Conservation (phyloP, 2,329 filamentous ascomycete species). For the Paradendryphiella salina region DNA sequence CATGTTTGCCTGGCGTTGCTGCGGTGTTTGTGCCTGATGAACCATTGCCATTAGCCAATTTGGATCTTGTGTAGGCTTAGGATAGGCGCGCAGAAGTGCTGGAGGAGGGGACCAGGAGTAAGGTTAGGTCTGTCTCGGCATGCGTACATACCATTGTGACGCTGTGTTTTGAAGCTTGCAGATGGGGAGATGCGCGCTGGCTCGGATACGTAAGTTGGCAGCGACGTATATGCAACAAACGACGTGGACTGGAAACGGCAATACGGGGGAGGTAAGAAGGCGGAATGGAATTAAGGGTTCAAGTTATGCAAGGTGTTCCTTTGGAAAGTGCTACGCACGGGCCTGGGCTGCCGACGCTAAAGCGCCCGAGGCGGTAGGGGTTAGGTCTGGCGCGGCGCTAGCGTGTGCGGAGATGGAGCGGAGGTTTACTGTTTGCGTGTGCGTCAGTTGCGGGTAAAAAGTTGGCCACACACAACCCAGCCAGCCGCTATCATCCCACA, state of each 20-base stretch:
- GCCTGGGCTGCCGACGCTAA: conserved; percentile 1
- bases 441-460: neutral
- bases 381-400: neutral
- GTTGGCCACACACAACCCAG: neutral
- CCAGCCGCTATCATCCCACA: too few species aligned
- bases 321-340: conserved; percentile 24
- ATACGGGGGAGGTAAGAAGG: neutral
- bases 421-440: conserved; percentile 27
- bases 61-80: neutral
- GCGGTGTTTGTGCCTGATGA: conserved; percentile 75
- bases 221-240: too few species aligned
- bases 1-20: conserved; percentile 79
- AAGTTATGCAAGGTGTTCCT: conserved; percentile 17
- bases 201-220: too few species aligned
- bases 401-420: conserved; percentile 26
- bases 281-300: conserved; percentile 1
- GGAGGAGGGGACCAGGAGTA: too few species aligned
- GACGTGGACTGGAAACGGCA: neutral
- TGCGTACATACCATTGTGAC: too few species aligned
- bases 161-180: too few species aligned
- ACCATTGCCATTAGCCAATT: neutral
- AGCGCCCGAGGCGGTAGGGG: neutral
- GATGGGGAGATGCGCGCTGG: too few species aligned
- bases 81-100: neutral
- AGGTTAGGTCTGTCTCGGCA: too few species aligned